phyloP scores from a whole-genome alignment of 1,284 basidiomycete species.

The Cryptococcus sp. region DNA sequence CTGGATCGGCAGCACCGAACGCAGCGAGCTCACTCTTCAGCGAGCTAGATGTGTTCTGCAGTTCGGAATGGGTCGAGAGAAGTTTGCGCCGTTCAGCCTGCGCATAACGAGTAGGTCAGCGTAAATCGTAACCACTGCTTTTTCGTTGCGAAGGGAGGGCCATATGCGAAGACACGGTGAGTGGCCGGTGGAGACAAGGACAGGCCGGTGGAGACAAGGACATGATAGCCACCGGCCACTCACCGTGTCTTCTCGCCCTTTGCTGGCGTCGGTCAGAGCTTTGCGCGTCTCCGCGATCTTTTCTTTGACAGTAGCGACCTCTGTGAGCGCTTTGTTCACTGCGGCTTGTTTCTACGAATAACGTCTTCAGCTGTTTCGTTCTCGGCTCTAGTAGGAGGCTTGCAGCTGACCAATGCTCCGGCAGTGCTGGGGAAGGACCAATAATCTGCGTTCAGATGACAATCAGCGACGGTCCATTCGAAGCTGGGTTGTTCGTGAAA shows the following conservation, averaged over 20 bases:
- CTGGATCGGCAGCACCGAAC: constrained; percentile 80
- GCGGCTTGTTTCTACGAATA: constrained; percentile 54
- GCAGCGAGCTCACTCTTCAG: constrained; percentile 61
- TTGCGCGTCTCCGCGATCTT: constrained; percentile 44
- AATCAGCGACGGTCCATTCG: neutral
- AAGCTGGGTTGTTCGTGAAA: neutral
- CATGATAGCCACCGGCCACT: constrained; percentile 29
- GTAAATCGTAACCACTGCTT: neutral
- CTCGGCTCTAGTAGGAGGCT: neutral
- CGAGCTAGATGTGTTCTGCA: constrained; percentile 16
- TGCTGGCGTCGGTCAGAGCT: constrained; percentile 60
- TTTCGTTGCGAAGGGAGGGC: neutral
- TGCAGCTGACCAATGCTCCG: constrained; percentile 66
- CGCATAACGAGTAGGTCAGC: neutral
- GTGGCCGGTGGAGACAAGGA: no score
- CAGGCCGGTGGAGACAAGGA: neutral
- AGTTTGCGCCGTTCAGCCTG: constrained; percentile 62
- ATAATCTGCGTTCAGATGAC: constrained; percentile 63
- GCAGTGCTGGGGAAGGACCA: constrained; percentile 89
- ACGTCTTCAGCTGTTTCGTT: neutral
- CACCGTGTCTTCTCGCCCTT: constrained; percentile 67
- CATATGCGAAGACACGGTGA: no score
- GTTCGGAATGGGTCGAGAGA: constrained; percentile 57
- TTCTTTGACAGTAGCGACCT: constrained; percentile 55
- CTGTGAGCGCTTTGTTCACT: constrained; percentile 61